Conservation (phyloP, 2,329 filamentous ascomycete species). For the Alternaria triticina region DNA sequence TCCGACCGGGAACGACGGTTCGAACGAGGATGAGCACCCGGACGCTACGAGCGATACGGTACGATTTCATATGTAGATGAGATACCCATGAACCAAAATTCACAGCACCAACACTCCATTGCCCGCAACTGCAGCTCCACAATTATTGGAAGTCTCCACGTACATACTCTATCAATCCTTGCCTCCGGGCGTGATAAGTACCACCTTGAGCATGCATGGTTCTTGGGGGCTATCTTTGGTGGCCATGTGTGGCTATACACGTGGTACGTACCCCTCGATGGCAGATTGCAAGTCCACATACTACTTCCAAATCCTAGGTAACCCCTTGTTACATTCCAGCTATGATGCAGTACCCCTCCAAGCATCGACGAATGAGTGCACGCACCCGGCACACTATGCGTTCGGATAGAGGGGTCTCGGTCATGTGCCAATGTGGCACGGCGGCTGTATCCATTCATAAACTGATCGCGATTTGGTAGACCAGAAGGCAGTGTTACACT, state of each 20-base stretch:
- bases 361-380: not conserved
- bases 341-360: not conserved
- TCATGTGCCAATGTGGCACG: not conserved
- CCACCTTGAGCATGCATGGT: too few relatives aligned
- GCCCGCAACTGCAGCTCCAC: too few relatives aligned
- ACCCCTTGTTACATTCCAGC: not conserved
- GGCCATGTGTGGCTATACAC: too few relatives aligned
- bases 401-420: not conserved
- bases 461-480: not conserved
- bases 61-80: constrained; percentile 21
- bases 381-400: not conserved
- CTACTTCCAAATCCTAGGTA: too few relatives aligned
- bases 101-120: not conserved
- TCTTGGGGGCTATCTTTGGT: too few relatives aligned
- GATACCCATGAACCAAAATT: constrained; percentile 17
- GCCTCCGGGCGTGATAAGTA: too few relatives aligned
- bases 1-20: not conserved
- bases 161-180: too few relatives aligned
- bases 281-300: too few relatives aligned
- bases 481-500: not conserved
- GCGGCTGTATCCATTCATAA: not conserved
- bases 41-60: constrained; percentile 2
- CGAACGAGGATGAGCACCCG: not conserved
- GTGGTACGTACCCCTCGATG: too few relatives aligned
- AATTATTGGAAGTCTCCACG: too few relatives aligned